Evolutionary conservation across 768 basidiomycete species (phyloP), one percentile per base, ranked within the genome.

Genomic region (Tylopilus vinaceipallidus): DNA sequence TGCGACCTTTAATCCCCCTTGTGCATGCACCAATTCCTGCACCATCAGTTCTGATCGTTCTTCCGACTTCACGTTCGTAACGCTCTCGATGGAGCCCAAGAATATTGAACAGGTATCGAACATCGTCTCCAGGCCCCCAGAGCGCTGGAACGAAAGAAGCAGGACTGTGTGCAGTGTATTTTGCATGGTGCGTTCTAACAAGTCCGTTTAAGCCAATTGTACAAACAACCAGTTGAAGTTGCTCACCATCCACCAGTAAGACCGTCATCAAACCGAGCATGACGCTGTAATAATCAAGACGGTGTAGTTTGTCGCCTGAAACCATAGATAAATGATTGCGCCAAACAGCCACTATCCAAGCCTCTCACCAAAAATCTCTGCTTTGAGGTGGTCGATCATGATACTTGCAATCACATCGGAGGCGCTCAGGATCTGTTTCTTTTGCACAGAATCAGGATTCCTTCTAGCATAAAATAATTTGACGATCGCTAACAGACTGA

Each of bases 401-500:
- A 95, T 75, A 2, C 78, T 71, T 1, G 94, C 88, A 26, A 99
- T 67, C 16, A 82, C 70, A 41, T 75, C 71, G 0, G 91, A 86
- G 2, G 90, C 82, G 19, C 81, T 79, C 16, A 74, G 61, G 13
- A 94, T 88, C 60, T 90, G 88, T 61, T 86, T 84, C 67, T 81
- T 87, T 63, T 95, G 92, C 14, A 75, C 59, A 4, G 77, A 52
- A 59, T 95, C 93, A 10, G 83, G 79, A 60, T 82, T 90, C 17
- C 92, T 82, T 51, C 91, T 77, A 12, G 83, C 82, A 62, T 91
- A 83, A 68, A 95, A 88, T 67, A 95, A 77, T 70, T 93, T 91
- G 52, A 91, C 84, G 60, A 91, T 81, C 13, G 92, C 91, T 94
- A 47, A 13, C 14, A 38, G 42, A 8, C 27, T 26, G 27, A 47